phyloP scores from a whole-genome alignment of 2,329 filamentous ascomycete species.

The Leptographium wingfieldii region DNA sequence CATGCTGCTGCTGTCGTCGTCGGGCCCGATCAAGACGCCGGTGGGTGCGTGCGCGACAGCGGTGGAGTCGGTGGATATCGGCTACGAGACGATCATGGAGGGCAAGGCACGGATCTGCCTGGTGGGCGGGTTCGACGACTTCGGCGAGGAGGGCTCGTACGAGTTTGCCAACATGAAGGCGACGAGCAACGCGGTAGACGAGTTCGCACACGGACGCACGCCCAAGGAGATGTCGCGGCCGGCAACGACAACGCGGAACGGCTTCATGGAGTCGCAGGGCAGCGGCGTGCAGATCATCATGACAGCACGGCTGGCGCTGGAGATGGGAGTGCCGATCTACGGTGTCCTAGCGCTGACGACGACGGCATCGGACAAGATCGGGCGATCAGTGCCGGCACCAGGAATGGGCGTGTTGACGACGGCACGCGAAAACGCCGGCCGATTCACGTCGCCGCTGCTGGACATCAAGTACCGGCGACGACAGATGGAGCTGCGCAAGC shows the following conservation, averaged over 20 bases:
- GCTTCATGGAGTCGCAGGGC: slow-evolving; percentile 99
- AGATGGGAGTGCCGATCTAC: slow-evolving; percentile 98
- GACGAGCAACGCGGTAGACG: slow-evolving; percentile 94
- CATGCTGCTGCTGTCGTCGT: slow-evolving; percentile 95
- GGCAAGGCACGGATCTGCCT: slow-evolving; percentile 96
- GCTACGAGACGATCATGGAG: slow-evolving; percentile 96
- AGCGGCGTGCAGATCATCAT: slow-evolving; percentile 98
- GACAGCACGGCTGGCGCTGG: slow-evolving; percentile 87
- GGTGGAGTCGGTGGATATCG: slow-evolving; percentile 94
- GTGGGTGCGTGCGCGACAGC: slow-evolving; percentile 95
- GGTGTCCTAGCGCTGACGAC: slow-evolving; percentile 87
- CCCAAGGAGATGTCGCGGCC: slow-evolving; percentile 96
- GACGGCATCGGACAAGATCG: slow-evolving; percentile 98
- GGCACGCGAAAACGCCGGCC: slow-evolving; percentile 78
- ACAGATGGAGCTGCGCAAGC: slow-evolving; percentile 86
- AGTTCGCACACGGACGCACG: slow-evolving; percentile 89
- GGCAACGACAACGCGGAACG: slow-evolving; percentile 89
- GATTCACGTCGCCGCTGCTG: slow-evolving; percentile 87
- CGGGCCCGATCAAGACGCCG: slow-evolving; percentile 95
- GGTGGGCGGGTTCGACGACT: slow-evolving; percentile 97
- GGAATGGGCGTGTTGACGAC: slow-evolving; percentile 95
- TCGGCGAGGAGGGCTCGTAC: slow-evolving; percentile 97
- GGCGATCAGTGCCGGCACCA: slow-evolving; percentile 89
- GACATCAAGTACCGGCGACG: slow-evolving; percentile 96
- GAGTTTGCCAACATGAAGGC: slow-evolving; percentile 99